Evolutionary conservation across 2,329 filamentous ascomycete genomes (phyloP).

Genomic region (Aspergillus thermomutatus): DNA sequence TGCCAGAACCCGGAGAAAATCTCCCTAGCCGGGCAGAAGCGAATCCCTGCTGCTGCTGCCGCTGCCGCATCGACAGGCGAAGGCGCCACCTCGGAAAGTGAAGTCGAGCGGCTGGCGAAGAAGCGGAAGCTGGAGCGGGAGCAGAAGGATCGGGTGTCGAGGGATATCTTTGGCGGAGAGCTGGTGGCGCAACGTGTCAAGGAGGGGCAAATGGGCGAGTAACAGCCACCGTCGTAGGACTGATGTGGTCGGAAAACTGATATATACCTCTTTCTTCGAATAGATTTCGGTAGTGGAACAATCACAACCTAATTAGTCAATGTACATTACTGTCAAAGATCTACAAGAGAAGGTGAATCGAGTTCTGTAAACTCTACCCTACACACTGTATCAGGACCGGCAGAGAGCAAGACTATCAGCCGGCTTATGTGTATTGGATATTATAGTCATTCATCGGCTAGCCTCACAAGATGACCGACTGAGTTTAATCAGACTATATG

Average conservation of each 20-base stretch:
- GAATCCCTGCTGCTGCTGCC: constrained; percentile 33
- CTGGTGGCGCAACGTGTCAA: constrained; percentile 33
- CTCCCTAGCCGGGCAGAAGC: constrained; percentile 42
- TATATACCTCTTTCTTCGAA: not conserved
- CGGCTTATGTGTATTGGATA: not conserved
- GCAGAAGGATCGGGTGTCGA: constrained; percentile 16
- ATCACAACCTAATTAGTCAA: not conserved
- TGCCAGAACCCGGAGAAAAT: constrained; percentile 49
- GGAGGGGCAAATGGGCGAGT: constrained; percentile 6
- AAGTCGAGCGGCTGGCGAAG: constrained; percentile 38
- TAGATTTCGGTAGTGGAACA: not conserved
- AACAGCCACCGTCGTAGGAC: not conserved
- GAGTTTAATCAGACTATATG: not conserved
- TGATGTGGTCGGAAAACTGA: not conserved
- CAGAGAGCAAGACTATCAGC: not conserved
- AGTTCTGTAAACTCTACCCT: too few species aligned
- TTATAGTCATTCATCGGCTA: not conserved
- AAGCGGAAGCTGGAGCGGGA: constrained; percentile 37
- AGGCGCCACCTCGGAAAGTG: constrained; percentile 30
- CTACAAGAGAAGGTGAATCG: too few species aligned
- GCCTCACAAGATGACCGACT: not conserved
- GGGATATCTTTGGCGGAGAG: constrained; percentile 37
- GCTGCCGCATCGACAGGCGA: constrained; percentile 19
- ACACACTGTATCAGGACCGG: not conserved
- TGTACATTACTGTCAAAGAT: not conserved